Base-by-base conservation (phyloP, 176 grass and related monocot genomes). In the Juncus inflexus region DNA sequence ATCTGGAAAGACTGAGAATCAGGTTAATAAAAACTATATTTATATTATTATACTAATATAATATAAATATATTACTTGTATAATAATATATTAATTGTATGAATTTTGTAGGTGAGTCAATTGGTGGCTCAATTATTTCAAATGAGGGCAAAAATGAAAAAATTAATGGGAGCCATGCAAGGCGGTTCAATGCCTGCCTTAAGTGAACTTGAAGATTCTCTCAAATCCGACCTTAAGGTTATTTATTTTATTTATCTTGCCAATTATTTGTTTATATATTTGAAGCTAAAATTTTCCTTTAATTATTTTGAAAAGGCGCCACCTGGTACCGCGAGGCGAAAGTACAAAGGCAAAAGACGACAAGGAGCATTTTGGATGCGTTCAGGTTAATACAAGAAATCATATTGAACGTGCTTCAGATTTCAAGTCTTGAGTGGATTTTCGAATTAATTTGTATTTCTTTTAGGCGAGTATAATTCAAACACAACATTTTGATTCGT, bases 91-190 rank as follows among this genome's bases (percentile, higher is more conserved):
- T 59, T 54, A 15, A 12, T 9, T 43, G 9, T 47, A 47, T 47
- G 4, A 47, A 47, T 6, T 47, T 6, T 47, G 43, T 47, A 97
- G 94, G 94, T 97, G 61, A 84, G 94, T 55, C 94, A 97, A 72
- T 66, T 97, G 50, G 83, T 97, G 6, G 85, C 87, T 6, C 88
- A 91, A 63, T 77, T 97, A 43, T 97, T 97, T 72, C 75, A 88
- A 77, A 89, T 97, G 92, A 85, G 92, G 11, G 67, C 77, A 49
- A 66, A 79, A 28, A 97, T 97, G 92, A 90, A 97, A 77, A 97
- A 97, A 73, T 80, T 97, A 78, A 86, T 97, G 92, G 92, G 85
- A 11, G 74, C 71, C 45, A 97, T 97, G 77, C 76, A 97, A 91
- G 92, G 87, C 35, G 81, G 76, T 58, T 86, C 85, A 3, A 60